Evolutionary conservation across 805 yeast species (phyloP).

Genomic region (Saturnispora zaruensis): DNA sequence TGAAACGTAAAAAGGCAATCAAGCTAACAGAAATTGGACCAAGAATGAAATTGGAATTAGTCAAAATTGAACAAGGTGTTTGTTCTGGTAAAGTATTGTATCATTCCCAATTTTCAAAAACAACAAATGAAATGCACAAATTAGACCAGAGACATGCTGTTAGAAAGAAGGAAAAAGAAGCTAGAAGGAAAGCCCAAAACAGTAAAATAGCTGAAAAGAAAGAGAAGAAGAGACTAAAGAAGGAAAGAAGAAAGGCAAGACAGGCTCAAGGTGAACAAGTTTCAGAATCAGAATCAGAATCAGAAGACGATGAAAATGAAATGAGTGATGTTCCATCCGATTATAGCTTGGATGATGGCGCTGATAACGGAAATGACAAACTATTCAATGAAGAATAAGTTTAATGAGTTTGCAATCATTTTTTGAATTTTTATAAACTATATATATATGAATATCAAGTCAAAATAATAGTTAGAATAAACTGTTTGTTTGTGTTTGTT

Average conservation of each 20-base stretch:
- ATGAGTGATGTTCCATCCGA: slow-evolving; percentile 20
- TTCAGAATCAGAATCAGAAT: slow-evolving; percentile 13
- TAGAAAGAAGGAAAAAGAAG: slow-evolving; percentile 52
- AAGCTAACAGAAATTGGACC: slow-evolving; percentile 93
- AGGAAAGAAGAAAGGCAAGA: slow-evolving; percentile 46
- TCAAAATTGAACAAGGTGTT: slow-evolving; percentile 87
- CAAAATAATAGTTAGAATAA: not conserved
- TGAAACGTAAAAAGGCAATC: slow-evolving; percentile 65
- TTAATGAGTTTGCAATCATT: not conserved
- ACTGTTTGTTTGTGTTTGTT: not conserved
- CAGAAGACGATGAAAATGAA: slow-evolving; percentile 22
- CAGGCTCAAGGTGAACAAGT: slow-evolving; percentile 32
- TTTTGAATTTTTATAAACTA: not conserved
- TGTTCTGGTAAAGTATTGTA: slow-evolving; percentile 84
- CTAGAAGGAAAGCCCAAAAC: slow-evolving; percentile 69
- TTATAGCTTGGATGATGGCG: slow-evolving; percentile 17
- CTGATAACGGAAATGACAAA: slow-evolving; percentile 18
- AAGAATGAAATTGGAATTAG: slow-evolving; percentile 61
- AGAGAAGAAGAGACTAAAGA: slow-evolving; percentile 64
- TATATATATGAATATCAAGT: not conserved
- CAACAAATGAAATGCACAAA: slow-evolving; percentile 47
- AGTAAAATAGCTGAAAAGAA: slow-evolving; percentile 70
- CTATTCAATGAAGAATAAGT: slow-evolving; percentile 21
- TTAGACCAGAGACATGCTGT: slow-evolving; percentile 62
- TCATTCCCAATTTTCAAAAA: slow-evolving; percentile 63